Evolutionary conservation across 768 basidiomycete species (phyloP).

Genomic region (Epithele typhae): DNA sequence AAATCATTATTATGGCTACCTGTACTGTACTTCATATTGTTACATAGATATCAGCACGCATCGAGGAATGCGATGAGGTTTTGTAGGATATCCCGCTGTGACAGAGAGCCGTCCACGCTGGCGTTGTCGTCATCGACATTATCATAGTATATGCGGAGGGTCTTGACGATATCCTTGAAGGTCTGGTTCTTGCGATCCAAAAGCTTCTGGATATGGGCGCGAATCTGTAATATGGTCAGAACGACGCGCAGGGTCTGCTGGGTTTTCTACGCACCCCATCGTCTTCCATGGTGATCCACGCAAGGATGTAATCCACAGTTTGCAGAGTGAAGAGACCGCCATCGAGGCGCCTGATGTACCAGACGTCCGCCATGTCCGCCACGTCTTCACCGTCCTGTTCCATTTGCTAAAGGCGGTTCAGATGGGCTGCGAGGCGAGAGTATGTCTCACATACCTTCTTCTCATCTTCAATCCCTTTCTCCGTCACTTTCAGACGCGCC

Average conservation of each 20-base stretch:
- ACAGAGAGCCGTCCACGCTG: slow-evolving; percentile 35
- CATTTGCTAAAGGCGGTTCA: slow-evolving; percentile 39
- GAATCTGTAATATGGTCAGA: slow-evolving; percentile 64
- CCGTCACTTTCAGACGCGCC: slow-evolving; percentile 51
- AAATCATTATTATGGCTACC: slow-evolving; percentile 1
- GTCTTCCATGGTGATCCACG: slow-evolving; percentile 97
- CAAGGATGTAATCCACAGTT: slow-evolving; percentile 89
- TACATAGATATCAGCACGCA: slow-evolving; percentile 25
- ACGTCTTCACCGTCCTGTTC: slow-evolving; percentile 53
- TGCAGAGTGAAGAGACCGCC: slow-evolving; percentile 87
- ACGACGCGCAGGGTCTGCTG: too few species aligned
- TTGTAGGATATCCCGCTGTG: slow-evolving; percentile 65
- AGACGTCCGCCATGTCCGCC: slow-evolving; percentile 64
- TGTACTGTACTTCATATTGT: slow-evolving; percentile 11
- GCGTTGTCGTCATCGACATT: slow-evolving; percentile 60
- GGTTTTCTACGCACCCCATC: slow-evolving; percentile 80
- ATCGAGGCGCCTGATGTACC: slow-evolving; percentile 86
- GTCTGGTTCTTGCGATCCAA: slow-evolving; percentile 69
- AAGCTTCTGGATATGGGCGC: slow-evolving; percentile 70
- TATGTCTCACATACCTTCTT: slow-evolving; percentile 45
- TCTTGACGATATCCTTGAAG: slow-evolving; percentile 64
- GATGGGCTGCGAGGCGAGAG: not conserved
- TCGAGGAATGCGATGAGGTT: slow-evolving; percentile 63
- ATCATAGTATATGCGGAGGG: slow-evolving; percentile 65
- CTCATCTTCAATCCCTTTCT: slow-evolving; percentile 66